Evolutionary conservation across 345 rosid species (phyloP).

Genomic region (Carallia pectinifolia): DNA sequence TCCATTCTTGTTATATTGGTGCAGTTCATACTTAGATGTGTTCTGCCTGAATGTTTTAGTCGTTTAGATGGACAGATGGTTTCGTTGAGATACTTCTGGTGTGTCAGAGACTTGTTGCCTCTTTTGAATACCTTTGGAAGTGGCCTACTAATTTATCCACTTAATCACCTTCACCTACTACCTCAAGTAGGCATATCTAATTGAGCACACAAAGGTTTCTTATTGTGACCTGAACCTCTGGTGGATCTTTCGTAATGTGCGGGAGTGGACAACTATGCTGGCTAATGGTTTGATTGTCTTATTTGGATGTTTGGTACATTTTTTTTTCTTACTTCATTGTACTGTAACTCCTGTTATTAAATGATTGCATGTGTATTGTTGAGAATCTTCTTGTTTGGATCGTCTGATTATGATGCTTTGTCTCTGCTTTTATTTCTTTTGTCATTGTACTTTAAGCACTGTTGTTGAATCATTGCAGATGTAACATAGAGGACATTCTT

Average conservation of each 20-base stretch:
- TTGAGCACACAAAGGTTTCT: not conserved
- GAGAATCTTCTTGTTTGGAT: not conserved
- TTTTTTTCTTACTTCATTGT: not conserved
- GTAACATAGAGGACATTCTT: slow-evolving; percentile 80
- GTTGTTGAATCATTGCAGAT: slow-evolving; percentile 41
- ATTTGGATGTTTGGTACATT: not conserved
- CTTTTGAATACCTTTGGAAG: not conserved
- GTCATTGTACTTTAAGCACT: not conserved
- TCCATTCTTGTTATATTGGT: not conserved
- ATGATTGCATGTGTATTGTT: too few species aligned
- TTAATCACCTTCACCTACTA: not conserved
- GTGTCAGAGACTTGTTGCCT: not conserved
- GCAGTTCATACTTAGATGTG: not conserved
- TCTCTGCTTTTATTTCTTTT: not conserved
- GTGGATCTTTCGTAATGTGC: not conserved
- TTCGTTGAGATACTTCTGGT: not conserved
- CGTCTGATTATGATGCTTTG: not conserved
- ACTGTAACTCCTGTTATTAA: not conserved
- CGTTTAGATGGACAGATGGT: too few species aligned
- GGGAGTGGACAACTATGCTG: not conserved
- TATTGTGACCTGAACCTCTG: too few species aligned
- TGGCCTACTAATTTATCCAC: not conserved
- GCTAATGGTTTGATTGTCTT: not conserved
- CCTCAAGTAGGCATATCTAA: slow-evolving; percentile 2
- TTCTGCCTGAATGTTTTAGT: not conserved